phyloP scores from a whole-genome alignment of 495 filamentous ascomycete species.

The Echria macrotheca region DNA sequence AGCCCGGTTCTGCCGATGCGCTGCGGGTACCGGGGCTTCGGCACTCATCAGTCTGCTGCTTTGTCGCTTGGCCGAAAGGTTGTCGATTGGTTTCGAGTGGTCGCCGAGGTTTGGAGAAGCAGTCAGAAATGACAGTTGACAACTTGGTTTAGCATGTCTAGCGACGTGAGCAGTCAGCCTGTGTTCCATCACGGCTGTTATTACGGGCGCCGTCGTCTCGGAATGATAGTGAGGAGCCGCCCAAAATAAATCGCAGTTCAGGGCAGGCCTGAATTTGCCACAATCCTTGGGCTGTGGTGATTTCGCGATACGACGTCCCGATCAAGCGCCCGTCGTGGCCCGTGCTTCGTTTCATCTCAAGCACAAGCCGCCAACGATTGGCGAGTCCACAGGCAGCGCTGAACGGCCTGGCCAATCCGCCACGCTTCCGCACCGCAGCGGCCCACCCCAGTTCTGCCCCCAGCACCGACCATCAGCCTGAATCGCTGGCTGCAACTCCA shows the following conservation, averaged over 20 bases:
- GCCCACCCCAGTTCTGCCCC: conserved; percentile 8
- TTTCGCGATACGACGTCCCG: conserved; percentile 13
- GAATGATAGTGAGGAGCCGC: background rate
- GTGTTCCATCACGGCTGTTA: conserved; percentile 2
- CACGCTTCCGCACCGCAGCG: conserved; percentile 13
- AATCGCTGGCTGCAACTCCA: conserved; percentile 19
- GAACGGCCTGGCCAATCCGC: conserved; percentile 20
- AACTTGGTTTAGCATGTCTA: too few relatives aligned
- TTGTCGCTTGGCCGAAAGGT: background rate
- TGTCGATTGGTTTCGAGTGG: too few relatives aligned
- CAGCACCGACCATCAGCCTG: conserved; percentile 19
- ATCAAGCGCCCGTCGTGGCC: conserved; percentile 25
- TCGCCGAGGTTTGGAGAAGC: too few relatives aligned
- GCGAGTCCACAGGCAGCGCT: conserved; percentile 14
- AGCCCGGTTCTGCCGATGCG: conserved; percentile 1
- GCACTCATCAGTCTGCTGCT: background rate
- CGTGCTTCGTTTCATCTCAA: conserved; percentile 29
- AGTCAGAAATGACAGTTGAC: too few relatives aligned
- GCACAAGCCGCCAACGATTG: conserved; percentile 21
- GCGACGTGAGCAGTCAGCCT: background rate
- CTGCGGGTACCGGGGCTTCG: background rate
- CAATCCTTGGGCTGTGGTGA: conserved; percentile 1
- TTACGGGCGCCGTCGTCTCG: background rate
- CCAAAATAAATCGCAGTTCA: conserved; percentile 8
- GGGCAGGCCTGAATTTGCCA: conserved; percentile 7